phyloP scores from a whole-genome alignment of 2,329 filamentous ascomycete species.

The Cercospora janseana region DNA sequence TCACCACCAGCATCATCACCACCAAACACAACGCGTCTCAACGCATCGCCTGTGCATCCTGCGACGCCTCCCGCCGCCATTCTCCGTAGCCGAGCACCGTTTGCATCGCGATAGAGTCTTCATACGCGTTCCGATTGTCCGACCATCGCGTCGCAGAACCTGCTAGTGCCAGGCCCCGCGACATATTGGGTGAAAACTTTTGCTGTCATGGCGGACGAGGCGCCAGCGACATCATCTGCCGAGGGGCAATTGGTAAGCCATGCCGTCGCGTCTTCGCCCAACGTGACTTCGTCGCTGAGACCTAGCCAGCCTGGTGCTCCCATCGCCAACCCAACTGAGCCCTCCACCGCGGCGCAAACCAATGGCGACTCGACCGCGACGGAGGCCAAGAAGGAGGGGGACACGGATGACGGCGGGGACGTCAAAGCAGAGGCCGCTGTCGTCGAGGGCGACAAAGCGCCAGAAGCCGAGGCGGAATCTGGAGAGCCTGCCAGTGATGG shows the following conservation, averaged over 20 bases:
- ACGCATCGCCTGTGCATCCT: conserved; percentile 21
- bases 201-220: conserved; percentile 36
- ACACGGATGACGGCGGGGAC: too few species aligned
- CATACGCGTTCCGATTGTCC: conserved; percentile 23
- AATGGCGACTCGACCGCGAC: conserved; percentile 28
- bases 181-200: conserved; percentile 17
- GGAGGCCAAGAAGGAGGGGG: conserved; percentile 28
- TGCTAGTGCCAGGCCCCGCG: conserved; percentile 18
- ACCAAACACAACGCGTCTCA: conserved; percentile 24
- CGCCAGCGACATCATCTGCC: conserved; percentile 28
- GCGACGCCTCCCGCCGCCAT: conserved; percentile 12
- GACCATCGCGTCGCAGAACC: conserved; percentile 30
- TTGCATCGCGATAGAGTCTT: conserved; percentile 12
- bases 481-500: conserved; percentile 25
- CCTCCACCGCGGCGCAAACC: conserved; percentile 24
- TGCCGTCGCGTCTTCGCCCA: conserved; percentile 12
- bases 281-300: conserved; percentile 27
- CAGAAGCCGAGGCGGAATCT: conserved; percentile 26
- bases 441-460: conserved; percentile 29
- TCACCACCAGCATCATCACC: conserved; percentile 28
- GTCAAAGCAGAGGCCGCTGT: conserved; percentile 30
- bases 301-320: conserved; percentile 25
- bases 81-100: conserved; percentile 14
- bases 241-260: conserved; percentile 33
- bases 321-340: conserved; percentile 20